Percentiles rank a stretch among this genome's conserved stretches.
These are phyloP conservation scores for Aspergillus ochraceus DNA, from an alignment of 2,329 filamentous ascomycete genomes.

Conservation along the genomic window DNA sequence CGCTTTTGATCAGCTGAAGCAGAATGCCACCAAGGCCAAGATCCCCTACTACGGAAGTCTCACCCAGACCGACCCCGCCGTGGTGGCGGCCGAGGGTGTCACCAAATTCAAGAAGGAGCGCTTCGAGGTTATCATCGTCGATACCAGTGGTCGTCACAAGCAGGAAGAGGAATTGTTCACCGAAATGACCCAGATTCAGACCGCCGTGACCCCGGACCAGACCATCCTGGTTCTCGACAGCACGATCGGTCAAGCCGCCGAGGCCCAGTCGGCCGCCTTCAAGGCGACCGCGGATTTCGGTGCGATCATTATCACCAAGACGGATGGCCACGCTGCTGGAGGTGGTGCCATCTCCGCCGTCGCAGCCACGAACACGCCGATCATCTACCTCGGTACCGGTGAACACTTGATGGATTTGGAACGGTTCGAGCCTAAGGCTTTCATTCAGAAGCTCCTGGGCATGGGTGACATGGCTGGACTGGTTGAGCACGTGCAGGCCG, in stretches of 20 bases:
- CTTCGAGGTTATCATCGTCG: conserved; percentile 98
- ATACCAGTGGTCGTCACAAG: conserved; percentile 91
- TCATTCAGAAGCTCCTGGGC: conserved; percentile 88
- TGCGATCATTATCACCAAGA: conserved; percentile 98
- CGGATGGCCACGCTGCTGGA: conserved; percentile 90
- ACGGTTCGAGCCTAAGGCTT: conserved; percentile 86
- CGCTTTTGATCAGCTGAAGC: conserved; percentile 97
- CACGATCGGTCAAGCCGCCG: conserved; percentile 93
- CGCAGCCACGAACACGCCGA: conserved; percentile 92
- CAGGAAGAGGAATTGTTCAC: conserved; percentile 94
- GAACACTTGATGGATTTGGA: conserved; percentile 97
- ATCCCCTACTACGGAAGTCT: conserved; percentile 97
- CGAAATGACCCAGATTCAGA: conserved; percentile 96
- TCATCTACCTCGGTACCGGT: conserved; percentile 96
- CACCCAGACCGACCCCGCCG: conserved; percentile 92
- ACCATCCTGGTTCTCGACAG: conserved; percentile 98
- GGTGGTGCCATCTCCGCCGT: conserved; percentile 98
- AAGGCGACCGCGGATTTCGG: conserved; percentile 97
- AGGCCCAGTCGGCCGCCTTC: conserved; percentile 92
- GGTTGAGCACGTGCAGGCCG: conserved; percentile 92
- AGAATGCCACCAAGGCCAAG: conserved; percentile 98
- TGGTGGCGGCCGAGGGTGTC: conserved; percentile 91
- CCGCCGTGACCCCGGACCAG: conserved; percentile 86
- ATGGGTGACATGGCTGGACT: conserved; percentile 97
- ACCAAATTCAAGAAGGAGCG: conserved; percentile 99